Conservation (phyloP, 768 basidiomycete species). For the Suillus plorans region DNA sequence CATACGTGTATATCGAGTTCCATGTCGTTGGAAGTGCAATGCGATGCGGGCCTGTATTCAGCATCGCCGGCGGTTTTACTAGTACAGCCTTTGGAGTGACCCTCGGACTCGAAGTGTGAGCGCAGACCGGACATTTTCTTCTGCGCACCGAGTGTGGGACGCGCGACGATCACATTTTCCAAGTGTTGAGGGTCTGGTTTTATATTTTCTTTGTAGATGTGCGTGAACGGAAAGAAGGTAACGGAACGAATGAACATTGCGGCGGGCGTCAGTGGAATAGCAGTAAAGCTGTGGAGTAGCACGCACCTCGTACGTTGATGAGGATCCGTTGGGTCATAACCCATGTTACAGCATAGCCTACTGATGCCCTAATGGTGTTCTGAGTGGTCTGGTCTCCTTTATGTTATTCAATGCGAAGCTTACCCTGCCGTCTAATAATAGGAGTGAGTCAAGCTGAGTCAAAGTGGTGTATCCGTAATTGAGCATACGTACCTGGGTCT, state of each 20-base stretch:
- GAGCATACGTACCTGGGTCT: constrained; percentile 42
- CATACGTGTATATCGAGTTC: constrained; percentile 32
- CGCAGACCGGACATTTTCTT: no score
- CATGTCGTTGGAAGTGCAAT: constrained; percentile 12
- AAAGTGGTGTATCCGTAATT: not conserved
- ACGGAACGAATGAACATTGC: not conserved
- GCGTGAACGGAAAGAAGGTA: not conserved
- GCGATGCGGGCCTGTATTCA: constrained; percentile 18
- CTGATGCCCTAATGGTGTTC: constrained; percentile 42
- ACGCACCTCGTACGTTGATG: constrained; percentile 53
- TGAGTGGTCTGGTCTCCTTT: not conserved
- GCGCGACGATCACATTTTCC: constrained; percentile 27
- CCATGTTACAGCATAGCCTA: constrained; percentile 57
- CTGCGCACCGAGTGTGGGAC: no score
- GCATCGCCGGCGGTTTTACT: constrained; percentile 15
- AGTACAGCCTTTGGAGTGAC: constrained; percentile 9
- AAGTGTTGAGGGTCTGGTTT: constrained; percentile 23
- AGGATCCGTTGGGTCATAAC: constrained; percentile 61
- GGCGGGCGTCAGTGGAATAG: not conserved
- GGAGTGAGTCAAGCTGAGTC: constrained; percentile 9
- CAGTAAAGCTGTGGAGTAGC: not conserved
- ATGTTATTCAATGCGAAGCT: constrained; percentile 18
- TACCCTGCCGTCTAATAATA: constrained; percentile 50
- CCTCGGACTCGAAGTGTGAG: no score
- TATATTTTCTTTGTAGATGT: constrained; percentile 16